Base-by-base conservation (phyloP, 306 rosid species). In the Hippophae tibetana region DNA sequence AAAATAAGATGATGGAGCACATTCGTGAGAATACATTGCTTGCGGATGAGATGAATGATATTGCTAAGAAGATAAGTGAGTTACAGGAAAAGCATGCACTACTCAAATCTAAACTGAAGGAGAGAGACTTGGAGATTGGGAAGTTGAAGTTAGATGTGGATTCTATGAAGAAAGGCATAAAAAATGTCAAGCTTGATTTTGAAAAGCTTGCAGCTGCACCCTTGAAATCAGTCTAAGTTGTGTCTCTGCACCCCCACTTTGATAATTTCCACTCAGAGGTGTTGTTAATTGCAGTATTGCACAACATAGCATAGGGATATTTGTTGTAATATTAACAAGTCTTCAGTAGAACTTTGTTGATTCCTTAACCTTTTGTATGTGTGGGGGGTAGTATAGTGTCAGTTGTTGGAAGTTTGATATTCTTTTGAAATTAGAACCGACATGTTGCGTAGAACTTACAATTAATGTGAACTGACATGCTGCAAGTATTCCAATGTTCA, bases 11-110 rank as follows among this genome's bases (percentile, higher is more conserved):
- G 8, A 5, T 11, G 56, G 60, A 58, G 66, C 48, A 47, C 7
- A 46, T 23, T 27, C 54, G 27, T 8, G 72, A 72, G 58, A 75
- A 75, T 60, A 45, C 62, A 42, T 66, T 45, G 42, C 73, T 79
- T 7, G 58, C 52, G 1, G 73, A 60, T 44, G 78, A 79, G 54
- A 63, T 69, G 7, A 69, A 59, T 8, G 58, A 41, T 45, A 58
- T 72, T 12, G 56, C 45, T 0, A 64, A 45, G 65, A 72, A 69
- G 58, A 72, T 79, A 42, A 42, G 43, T 3, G 81, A 62, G 51
- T 47, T 79, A 42, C 47, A 69, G 68, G 71, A 55, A 51, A 72
- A 72, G 47, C 76, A 23, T 10, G 52, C 67, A 41, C 44, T 53
- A n/a, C 11, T 79, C 13, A 55, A 66, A 58, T 44, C 61, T 5